Percentiles rank a stretch among this genome's conserved stretches.
phyloP scores from a whole-genome alignment of 2,329 filamentous ascomycete genomes.

The Rosellinia necatrix region DNA sequence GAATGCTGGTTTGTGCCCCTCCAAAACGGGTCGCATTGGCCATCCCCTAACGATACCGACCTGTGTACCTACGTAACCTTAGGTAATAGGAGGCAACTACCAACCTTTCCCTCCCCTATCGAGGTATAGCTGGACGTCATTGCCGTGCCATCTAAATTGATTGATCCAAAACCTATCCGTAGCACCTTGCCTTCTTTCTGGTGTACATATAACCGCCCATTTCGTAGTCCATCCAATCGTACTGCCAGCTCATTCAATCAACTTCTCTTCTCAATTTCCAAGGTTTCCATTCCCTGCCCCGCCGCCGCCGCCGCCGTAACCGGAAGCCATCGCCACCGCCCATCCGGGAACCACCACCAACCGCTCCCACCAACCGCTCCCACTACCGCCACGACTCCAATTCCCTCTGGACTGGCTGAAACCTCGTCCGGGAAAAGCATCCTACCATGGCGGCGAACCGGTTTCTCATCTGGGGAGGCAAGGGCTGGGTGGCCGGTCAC shows the following conservation, averaged over 20 bases:
- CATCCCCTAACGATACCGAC: not conserved
- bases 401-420: not conserved
- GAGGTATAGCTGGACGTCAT: conserved; percentile 3
- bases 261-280: not conserved
- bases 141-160: not conserved
- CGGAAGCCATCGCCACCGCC: not conserved
- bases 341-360: conserved; percentile 3
- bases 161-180: not conserved
- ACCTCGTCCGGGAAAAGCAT: conserved; percentile 37
- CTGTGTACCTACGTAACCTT: no score
- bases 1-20: conserved; percentile 16
- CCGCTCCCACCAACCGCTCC: not conserved
- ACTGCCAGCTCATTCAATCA: not conserved
- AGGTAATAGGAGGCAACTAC: not conserved
- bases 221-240: not conserved
- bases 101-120: not conserved
- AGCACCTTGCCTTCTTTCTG: not conserved
- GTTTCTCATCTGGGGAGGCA: conserved; percentile 68
- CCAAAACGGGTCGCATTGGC: conserved; percentile 1
- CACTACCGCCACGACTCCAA: not conserved
- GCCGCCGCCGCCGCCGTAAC: no score
- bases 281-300: not conserved
- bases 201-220: not conserved
- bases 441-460: conserved; percentile 39
- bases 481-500: conserved; percentile 67